Percentiles rank a stretch among this genome's conserved stretches.
These are phyloP conservation scores for Yarrowia phangngaensis DNA, from an alignment of 805 yeast genomes.

Conservation along the genomic window DNA sequence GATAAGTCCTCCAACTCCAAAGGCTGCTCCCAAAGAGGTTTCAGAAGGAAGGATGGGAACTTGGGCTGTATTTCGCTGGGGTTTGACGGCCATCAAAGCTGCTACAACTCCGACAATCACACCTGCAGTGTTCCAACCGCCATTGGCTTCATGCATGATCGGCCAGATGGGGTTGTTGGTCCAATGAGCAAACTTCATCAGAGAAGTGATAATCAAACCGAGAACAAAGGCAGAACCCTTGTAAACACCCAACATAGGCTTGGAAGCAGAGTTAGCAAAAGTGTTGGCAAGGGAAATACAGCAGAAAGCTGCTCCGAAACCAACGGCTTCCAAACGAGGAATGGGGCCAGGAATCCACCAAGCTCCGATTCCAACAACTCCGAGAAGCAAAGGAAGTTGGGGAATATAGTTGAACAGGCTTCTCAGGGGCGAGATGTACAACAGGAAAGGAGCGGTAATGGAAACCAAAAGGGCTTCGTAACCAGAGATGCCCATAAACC, in stretches of 20 bases:
- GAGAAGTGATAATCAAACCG: constrained; percentile 71
- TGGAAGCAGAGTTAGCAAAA: constrained; percentile 42
- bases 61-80: constrained; percentile 29
- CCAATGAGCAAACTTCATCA: constrained; percentile 68
- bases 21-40: constrained; percentile 46
- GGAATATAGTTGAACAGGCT: constrained; percentile 46
- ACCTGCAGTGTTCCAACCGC: constrained; percentile 79
- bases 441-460: constrained; percentile 55
- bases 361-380: constrained; percentile 69
- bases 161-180: constrained; percentile 98
- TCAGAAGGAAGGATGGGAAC: constrained; percentile 33
- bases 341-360: constrained; percentile 67
- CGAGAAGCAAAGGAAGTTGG: constrained; percentile 51
- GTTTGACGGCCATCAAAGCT: constrained; percentile 58
- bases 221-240: constrained; percentile 56
- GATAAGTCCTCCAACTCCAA: constrained; percentile 73
- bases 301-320: constrained; percentile 64
- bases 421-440: constrained; percentile 48
- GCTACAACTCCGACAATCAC: constrained; percentile 57
- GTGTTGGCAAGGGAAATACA: constrained; percentile 57
- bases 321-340: constrained; percentile 58
- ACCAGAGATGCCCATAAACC: constrained; percentile 98
- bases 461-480: constrained; percentile 70
- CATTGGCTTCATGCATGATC: constrained; percentile 75
- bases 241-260: constrained; percentile 39